These are phyloP conservation scores for Cornus florida DNA, from an alignment of 148 eudicot genomes.

Conservation along the genomic window DNA sequence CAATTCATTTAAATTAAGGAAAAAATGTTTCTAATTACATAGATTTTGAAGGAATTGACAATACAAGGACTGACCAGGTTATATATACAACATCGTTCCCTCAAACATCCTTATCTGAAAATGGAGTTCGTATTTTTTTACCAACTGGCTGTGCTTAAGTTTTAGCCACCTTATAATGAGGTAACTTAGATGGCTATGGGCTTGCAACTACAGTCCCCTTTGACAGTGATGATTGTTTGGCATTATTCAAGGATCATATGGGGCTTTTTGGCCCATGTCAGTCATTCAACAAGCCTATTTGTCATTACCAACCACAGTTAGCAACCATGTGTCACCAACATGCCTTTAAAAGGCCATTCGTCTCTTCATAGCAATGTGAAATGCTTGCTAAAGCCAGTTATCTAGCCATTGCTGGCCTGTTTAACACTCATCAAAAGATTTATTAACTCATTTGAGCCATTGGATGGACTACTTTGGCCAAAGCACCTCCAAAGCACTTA, in stretches of 20 bases:
- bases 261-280: not conserved
- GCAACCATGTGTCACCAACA: not conserved
- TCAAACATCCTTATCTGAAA: not conserved
- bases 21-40: conserved; percentile 3
- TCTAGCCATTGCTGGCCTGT: not conserved
- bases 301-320: not conserved
- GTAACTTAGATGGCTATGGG: not conserved
- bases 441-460: not conserved
- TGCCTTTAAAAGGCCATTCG: not conserved
- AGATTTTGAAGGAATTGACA: not conserved
- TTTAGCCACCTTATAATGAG: no score
- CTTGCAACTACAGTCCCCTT: not conserved
- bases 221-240: not conserved
- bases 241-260: not conserved
- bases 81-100: not conserved
- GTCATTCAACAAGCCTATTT: conserved; percentile 2
- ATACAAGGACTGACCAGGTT: not conserved
- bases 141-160: not conserved
- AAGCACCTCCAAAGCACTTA: not conserved
- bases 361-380: not conserved
- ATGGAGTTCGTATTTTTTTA: not conserved
- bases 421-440: not conserved
- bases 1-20: not conserved
- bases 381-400: not conserved
- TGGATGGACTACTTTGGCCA: conserved; percentile 2